Percentiles rank a stretch among this genome's conserved stretches.
phyloP scores from a whole-genome alignment of 1,284 basidiomycete species.

The Ganoderma leucocontextum region DNA sequence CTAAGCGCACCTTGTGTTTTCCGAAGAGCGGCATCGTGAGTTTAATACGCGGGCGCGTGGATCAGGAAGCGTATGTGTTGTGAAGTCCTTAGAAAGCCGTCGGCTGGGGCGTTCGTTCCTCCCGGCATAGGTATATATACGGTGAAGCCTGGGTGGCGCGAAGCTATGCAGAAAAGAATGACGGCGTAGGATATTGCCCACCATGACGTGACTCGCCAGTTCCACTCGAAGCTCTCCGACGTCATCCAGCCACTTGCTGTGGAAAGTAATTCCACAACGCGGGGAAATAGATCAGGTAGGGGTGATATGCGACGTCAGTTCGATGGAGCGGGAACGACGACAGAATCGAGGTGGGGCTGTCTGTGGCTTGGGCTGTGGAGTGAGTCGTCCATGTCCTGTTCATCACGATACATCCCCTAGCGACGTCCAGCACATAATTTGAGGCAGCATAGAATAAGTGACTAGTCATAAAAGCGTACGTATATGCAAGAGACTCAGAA shows the following conservation, averaged over 20 bases:
- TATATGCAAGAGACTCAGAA: no score
- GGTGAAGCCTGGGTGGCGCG: not conserved
- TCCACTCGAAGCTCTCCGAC: not conserved
- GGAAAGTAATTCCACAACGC: no score
- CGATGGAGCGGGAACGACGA: not conserved
- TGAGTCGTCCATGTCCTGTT: no score
- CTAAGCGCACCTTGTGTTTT: slow-evolving; percentile 27
- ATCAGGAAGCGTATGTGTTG: not conserved
- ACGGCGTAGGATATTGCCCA: not conserved
- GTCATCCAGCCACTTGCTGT: not conserved
- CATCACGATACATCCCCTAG: no score
- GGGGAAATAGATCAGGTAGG: not conserved
- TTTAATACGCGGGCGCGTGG: not conserved
- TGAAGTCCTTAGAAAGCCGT: not conserved
- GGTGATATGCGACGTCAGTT: not conserved
- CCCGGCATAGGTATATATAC: not conserved
- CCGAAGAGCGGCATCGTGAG: slow-evolving; percentile 37
- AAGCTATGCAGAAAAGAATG: not conserved
- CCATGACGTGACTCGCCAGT: not conserved
- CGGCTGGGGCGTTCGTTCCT: not conserved
- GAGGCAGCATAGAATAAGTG: no score
- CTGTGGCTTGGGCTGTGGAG: no score
- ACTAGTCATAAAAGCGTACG: no score
- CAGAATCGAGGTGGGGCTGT: no score
- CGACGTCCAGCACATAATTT: no score